These are phyloP conservation scores for Microthlaspi erraticum DNA, from an alignment of 345 rosid species.

Conservation along the genomic window DNA sequence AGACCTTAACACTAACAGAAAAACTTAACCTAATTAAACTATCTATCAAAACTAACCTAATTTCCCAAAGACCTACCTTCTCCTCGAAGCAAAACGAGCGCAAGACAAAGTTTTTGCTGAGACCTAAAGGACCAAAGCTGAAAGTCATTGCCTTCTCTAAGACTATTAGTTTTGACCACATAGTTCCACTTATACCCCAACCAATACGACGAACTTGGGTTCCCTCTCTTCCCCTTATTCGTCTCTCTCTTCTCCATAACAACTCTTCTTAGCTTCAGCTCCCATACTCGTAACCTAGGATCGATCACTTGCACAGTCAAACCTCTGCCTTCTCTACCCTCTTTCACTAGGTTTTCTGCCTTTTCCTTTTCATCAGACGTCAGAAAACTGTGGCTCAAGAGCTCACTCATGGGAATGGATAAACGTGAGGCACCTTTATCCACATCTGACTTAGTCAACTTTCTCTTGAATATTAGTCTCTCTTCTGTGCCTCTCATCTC, in stretches of 20 bases:
- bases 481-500: slow-evolving; percentile 22
- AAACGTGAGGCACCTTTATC: slow-evolving; percentile 13
- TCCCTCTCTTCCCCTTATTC: not conserved
- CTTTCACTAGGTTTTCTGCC: not conserved
- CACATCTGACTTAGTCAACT: slow-evolving; percentile 12
- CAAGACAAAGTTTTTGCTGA: slow-evolving; percentile 20
- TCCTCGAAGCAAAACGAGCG: slow-evolving; percentile 9
- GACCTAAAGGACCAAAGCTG: slow-evolving; percentile 31
- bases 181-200: slow-evolving; percentile 27
- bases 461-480: not conserved
- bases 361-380: slow-evolving; percentile 15
- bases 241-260: not conserved
- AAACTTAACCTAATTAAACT: no score
- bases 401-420: not conserved
- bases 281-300: not conserved
- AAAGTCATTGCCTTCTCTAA: not conserved
- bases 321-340: slow-evolving; percentile 24
- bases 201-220: not conserved
- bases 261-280: slow-evolving; percentile 20
- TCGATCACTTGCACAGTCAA: slow-evolving; percentile 26
- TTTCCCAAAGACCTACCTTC: not conserved
- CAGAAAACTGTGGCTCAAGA: not conserved
- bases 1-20: not conserved
- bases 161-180: slow-evolving; percentile 1
- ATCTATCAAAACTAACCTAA: not conserved